These are phyloP conservation scores for Herpetomonas tarakana DNA, from an alignment of 208 protist species.

Conservation along the genomic window DNA sequence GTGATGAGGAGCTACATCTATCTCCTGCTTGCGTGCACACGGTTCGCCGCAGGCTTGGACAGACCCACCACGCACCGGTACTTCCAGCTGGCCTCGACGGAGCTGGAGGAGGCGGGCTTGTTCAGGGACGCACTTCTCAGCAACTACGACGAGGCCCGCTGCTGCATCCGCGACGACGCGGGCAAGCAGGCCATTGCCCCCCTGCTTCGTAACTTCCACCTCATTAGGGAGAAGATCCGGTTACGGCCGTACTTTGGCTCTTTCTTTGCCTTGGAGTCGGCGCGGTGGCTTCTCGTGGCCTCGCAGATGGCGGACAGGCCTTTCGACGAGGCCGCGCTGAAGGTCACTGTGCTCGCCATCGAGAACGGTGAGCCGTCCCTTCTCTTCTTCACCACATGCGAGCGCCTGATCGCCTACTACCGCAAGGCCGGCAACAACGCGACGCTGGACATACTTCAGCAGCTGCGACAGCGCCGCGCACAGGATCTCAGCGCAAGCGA, in stretches of 20 bases:
- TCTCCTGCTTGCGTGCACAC: conserved; percentile 13
- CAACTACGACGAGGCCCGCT: conserved; percentile 24
- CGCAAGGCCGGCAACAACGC: conserved; percentile 23
- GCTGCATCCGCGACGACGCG: conserved; percentile 20
- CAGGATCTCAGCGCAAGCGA: conserved; percentile 28
- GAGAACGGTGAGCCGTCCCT: conserved; percentile 35
- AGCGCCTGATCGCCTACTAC: conserved; percentile 29
- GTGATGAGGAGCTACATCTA: conserved; percentile 17
- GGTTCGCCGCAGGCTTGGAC: conserved; percentile 23
- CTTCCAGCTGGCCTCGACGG: conserved; percentile 19
- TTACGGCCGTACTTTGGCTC: conserved; percentile 46
- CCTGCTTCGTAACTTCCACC: conserved; percentile 23
- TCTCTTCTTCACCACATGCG: conserved; percentile 41
- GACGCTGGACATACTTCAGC: conserved; percentile 26
- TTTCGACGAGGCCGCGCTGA: conserved; percentile 27
- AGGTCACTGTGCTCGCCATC: conserved; percentile 24
- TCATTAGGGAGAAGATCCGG: conserved; percentile 17
- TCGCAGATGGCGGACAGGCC: conserved; percentile 15
- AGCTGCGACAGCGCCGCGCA: conserved; percentile 20
- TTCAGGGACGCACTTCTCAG: background rate
- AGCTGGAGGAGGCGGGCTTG: conserved; percentile 11
- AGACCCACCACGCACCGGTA: conserved; percentile 16
- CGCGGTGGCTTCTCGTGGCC: conserved; percentile 22
- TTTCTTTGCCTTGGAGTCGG: conserved; percentile 36
- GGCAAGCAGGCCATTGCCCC: conserved; percentile 26